Evolutionary conservation across 1,284 basidiomycete genomes (phyloP), one percentile per base, ranked within the genome.

Genomic region (Ganoderma multipileum): DNA sequence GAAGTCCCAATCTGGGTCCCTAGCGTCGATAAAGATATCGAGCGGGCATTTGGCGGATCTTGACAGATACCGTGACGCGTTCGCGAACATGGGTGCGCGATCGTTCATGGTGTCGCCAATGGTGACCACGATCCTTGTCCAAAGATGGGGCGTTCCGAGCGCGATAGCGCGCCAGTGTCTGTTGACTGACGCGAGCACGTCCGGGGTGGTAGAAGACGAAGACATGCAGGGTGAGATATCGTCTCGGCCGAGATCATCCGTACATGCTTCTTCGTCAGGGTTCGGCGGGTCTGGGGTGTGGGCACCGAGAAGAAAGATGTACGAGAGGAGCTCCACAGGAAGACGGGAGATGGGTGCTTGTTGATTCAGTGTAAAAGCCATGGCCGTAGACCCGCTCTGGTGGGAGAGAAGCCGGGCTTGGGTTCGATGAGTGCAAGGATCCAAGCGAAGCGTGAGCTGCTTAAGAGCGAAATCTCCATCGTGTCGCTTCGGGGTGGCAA

Each of bases 1-100:
- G 72, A 86, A 86, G 75, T 86, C 82, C 85, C 84, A 87, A 44
- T 84, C 81, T 4, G 81, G 80, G 76, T 89, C 87, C 68, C 86
- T 81, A 59, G 82, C 87, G 71, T 89, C 84, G 63, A 89, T 83
- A 52, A 85, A 80, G 67, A 89, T 84, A 65, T 86, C 83, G n/a
- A 88, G 74, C 0, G 86, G 82, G 69, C 81, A 81, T 44, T 80
- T 81, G n/a, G 81, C 77, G 11, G 85, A 87, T 42, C 82, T 80
- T 42, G 78, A 69, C 36, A 87, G 77, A 72, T 82, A 85, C 14
- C 74, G 39, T 6, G 64, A 85, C 75, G 70, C 79, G 78, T 26
- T 71, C 73, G 6, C 78, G 78, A 73, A 71, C 69, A 63, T 36
- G 18, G 63, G 23, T 47, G 42, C 66, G 42, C 60, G 47, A 64